phyloP scores from a whole-genome alignment of 305 asterid species.

The Vinca major region DNA sequence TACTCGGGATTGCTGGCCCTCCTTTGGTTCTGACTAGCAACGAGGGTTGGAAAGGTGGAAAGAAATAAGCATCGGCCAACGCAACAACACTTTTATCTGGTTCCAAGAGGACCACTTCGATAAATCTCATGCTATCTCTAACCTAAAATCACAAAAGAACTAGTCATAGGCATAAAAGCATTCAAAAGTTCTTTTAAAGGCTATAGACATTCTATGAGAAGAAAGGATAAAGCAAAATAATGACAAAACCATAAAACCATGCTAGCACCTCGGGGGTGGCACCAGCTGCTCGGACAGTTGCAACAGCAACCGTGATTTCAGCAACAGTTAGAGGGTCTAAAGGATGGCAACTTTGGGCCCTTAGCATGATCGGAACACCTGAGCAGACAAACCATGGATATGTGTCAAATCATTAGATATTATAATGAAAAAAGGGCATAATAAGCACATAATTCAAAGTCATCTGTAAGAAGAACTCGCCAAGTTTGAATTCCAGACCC shows the following conservation, averaged over 20 bases:
- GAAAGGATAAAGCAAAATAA: background rate
- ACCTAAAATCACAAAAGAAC: constrained; percentile 39
- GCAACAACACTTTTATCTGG: constrained; percentile 83
- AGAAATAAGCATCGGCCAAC: constrained; percentile 91
- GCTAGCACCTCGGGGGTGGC: constrained; percentile 39
- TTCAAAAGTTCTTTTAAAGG: background rate
- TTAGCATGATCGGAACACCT: constrained; percentile 23
- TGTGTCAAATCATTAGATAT: background rate
- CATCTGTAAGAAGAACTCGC: background rate
- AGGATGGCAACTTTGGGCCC: constrained; percentile 39
- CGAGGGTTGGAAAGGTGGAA: constrained; percentile 94
- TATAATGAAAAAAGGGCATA: background rate
- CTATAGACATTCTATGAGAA: background rate
- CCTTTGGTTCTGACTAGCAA: constrained; percentile 73
- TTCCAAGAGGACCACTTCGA: constrained; percentile 83
- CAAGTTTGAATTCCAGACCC: background rate
- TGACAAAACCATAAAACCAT: background rate
- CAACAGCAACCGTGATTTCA: constrained; percentile 38
- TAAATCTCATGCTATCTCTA: constrained; percentile 88
- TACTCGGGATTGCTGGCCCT: constrained; percentile 66
- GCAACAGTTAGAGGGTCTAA: constrained; percentile 42
- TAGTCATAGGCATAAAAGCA: constrained; percentile 2
- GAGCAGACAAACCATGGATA: background rate
- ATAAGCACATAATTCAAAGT: background rate
- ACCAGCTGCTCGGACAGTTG: constrained; percentile 46